Base-by-base conservation (phyloP, 225 moss, liverwort and hornwort species). In the Ulota crispa region DNA sequence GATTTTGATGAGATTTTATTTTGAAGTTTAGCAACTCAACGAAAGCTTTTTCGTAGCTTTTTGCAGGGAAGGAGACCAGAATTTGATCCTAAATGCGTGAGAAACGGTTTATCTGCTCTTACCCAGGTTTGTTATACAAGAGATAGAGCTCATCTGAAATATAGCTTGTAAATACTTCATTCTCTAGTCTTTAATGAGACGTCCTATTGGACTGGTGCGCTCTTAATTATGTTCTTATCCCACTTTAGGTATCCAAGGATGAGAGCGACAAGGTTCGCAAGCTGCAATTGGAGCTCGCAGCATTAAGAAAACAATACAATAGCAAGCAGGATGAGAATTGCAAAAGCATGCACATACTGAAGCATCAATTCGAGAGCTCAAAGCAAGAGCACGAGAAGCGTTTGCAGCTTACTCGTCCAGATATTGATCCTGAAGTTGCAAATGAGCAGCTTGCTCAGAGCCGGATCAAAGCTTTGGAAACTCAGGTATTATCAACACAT, bases 391-490 rank as follows among this genome's bases (percentile, higher is more conserved):
- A 89, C 37, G 86, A 75, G 56, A 76, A 78, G 57, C 82, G 81
- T 70, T 82, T 74, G 64, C 87, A 83, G 78, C 73, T 62, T 62
- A 59, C 34, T 34, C 86, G 86, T 79, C 68, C 64, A 77, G 80
- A 86, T 45, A 57, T 76, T 32, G 85, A 79, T 43, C 76, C 84
- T 78, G 63, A 73, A 68, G 76, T 63, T 86, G 87, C 88, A 62
- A 86, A 78, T 83, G 82, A 84, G n/a, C 84, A 87, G 73, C 66
- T 80, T 42, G 70, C 88, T 71, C 79, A 78, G 63, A 92, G 86
- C 36, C 86, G 86, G 72, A 89, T 87, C 43, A 93, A 90, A 77
- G 88, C 85, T 55, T 78, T 88, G 73, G 89, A 93, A 77, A 91
- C 80, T 52, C 91, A 93, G 86, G 93, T 93, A 79, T 50, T 52